phyloP scores from a whole-genome alignment of 495 filamentous ascomycete species.

The Cercophora newfieldiana region DNA sequence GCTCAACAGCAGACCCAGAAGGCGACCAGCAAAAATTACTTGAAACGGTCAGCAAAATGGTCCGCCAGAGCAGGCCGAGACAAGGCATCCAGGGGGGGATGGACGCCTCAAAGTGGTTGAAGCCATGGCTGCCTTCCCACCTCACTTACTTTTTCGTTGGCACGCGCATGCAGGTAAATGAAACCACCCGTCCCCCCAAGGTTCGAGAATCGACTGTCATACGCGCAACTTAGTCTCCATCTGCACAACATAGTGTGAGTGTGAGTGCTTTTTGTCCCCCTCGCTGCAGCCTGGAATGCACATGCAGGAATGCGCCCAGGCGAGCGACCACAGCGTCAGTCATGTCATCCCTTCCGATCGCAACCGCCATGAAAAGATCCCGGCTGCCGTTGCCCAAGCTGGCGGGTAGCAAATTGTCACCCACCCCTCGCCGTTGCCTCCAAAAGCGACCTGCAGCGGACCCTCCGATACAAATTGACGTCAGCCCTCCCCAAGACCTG shows the following conservation, averaged over 20 bases:
- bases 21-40: neutral
- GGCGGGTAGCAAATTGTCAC: neutral
- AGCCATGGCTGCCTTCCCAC: neutral
- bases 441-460: neutral
- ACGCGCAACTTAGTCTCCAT: neutral
- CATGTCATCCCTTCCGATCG: neutral
- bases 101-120: neutral
- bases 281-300: neutral
- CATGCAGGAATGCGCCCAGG: neutral
- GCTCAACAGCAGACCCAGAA: neutral
- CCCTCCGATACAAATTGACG: neutral
- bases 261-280: neutral
- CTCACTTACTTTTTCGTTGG: neutral
- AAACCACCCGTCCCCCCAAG: neutral
- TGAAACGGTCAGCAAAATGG: neutral
- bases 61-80: neutral
- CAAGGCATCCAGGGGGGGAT: neutral
- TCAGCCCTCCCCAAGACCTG: neutral
- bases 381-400: neutral
- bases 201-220: neutral
- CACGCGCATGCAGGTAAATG: neutral
- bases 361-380: neutral
- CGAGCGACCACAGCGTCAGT: neutral
- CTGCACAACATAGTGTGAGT: neutral
- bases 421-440: neutral